phyloP scores from a whole-genome alignment of 768 basidiomycete species.

The Psilocybe cubensis region DNA sequence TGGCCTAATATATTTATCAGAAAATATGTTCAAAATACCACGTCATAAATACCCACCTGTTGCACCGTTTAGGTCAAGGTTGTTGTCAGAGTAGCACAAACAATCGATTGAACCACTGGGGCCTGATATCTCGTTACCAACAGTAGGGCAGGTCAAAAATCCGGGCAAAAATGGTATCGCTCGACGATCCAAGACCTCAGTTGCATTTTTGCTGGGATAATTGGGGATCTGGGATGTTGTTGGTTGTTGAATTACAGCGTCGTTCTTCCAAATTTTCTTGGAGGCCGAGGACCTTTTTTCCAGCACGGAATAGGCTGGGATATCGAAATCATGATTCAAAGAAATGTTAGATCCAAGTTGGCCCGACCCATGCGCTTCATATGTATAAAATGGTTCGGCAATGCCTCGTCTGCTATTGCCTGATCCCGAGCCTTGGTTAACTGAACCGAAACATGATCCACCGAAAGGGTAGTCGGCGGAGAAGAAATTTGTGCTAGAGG shows the following conservation, averaged over 20 bases:
- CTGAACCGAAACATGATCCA: constrained; percentile 7
- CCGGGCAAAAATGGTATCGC: constrained; percentile 7
- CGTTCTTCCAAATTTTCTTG: neutral
- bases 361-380: constrained; percentile 7
- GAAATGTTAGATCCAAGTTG: constrained; percentile 2
- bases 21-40: neutral
- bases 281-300: constrained; percentile 1
- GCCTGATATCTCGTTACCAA: constrained; percentile 5
- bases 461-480: constrained; percentile 9
- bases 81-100: constrained; percentile 8
- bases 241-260: neutral
- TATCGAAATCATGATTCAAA: neutral
- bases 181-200: constrained; percentile 2
- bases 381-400: neutral
- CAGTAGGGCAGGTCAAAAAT: constrained; percentile 6
- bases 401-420: constrained; percentile 3
- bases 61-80: constrained; percentile 2
- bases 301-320: constrained; percentile 3
- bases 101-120: constrained; percentile 7
- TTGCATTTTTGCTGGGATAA: neutral
- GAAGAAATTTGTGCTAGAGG: constrained; percentile 3
- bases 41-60: neutral
- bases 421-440: constrained; percentile 6
- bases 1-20: neutral
- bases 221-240: neutral